Conservation (phyloP, 305 asterid species). For the Striga hermonthica region DNA sequence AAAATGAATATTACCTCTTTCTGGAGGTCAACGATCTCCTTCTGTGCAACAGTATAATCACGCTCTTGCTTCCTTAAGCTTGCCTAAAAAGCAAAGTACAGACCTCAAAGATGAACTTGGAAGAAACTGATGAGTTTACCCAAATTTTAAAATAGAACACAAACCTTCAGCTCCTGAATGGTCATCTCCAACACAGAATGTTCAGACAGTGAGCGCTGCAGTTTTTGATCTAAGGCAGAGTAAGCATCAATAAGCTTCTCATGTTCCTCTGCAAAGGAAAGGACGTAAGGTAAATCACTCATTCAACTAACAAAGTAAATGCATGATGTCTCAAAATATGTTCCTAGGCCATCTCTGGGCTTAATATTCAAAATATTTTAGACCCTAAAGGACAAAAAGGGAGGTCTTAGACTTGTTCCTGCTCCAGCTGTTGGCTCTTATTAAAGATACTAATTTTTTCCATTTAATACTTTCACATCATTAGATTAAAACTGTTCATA, state of each 20-base stretch:
- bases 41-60: slow-evolving; percentile 62
- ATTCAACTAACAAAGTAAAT: no score
- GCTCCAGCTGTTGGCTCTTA: no score
- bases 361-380: no score
- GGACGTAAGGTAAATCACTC: background rate
- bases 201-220: slow-evolving; percentile 67
- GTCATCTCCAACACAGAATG: slow-evolving; percentile 56
- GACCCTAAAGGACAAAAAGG: no score
- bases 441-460: no score
- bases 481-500: no score
- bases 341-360: no score
- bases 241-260: slow-evolving; percentile 73
- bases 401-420: no score
- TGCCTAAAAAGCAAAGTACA: slow-evolving; percentile 47
- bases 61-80: slow-evolving; percentile 78
- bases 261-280: slow-evolving; percentile 67
- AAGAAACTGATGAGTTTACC: slow-evolving; percentile 14
- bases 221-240: slow-evolving; percentile 59
- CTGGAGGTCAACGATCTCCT: slow-evolving; percentile 76
- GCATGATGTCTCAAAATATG: no score
- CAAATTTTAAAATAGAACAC: slow-evolving; percentile 13
- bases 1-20: slow-evolving; percentile 61
- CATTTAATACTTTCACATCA: no score
- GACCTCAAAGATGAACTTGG: slow-evolving; percentile 21
- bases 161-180: slow-evolving; percentile 76